phyloP scores from a whole-genome alignment of 2,329 filamentous ascomycete genomes.

The Colletotrichum neosansevieriae region DNA sequence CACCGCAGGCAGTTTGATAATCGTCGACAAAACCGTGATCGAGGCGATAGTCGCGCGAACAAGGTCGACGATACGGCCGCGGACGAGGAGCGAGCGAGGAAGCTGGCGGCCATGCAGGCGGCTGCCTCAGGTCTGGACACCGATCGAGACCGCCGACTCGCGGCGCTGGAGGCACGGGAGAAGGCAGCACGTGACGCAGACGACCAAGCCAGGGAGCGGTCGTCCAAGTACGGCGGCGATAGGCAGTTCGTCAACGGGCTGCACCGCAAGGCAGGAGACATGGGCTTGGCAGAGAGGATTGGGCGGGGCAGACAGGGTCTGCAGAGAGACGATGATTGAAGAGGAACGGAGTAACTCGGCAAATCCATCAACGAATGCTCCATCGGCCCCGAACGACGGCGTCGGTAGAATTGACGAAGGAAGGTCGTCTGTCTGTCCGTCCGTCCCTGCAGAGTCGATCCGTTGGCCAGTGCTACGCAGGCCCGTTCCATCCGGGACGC shows the following conservation, averaged over 20 bases:
- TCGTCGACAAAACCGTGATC: conserved; percentile 38
- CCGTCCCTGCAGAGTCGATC: conserved; percentile 11
- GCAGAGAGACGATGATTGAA: conserved; percentile 59
- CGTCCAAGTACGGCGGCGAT: conserved; percentile 71
- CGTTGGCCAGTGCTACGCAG: conserved; percentile 8
- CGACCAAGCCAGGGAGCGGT: conserved; percentile 69
- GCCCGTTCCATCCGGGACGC: background rate
- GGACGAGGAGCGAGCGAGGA: conserved; percentile 72
- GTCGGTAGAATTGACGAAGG: background rate
- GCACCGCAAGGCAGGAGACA: conserved; percentile 68
- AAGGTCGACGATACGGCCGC: conserved; percentile 47
- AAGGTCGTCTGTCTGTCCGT: background rate
- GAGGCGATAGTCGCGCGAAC: conserved; percentile 35
- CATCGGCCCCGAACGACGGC: background rate
- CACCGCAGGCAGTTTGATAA: conserved; percentile 42
- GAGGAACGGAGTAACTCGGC: background rate
- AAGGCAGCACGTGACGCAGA: conserved; percentile 74
- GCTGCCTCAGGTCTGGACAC: conserved; percentile 77
- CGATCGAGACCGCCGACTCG: conserved; percentile 77
- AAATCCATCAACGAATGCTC: background rate
- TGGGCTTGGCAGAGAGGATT: conserved; percentile 65
- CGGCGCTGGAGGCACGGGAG: conserved; percentile 75
- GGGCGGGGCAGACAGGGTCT: conserved; percentile 60
- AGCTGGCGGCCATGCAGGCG: conserved; percentile 79
- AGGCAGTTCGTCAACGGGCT: conserved; percentile 74